Evolutionary conservation across 805 yeast species (phyloP).

Genomic region (Priceomyces carsonii): DNA sequence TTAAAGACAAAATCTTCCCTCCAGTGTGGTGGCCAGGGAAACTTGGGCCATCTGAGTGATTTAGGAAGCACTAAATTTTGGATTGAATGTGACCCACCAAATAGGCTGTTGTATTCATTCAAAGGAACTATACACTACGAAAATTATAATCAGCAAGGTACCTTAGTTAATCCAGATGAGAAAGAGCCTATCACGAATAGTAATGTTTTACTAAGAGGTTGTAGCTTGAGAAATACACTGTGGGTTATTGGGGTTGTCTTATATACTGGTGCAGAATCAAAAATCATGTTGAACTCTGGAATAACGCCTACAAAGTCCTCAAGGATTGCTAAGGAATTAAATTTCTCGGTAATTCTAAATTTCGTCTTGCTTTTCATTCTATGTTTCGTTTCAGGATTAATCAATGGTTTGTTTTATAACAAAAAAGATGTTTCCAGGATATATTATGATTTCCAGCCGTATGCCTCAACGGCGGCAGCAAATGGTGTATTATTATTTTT

Average conservation of each 20-base stretch:
- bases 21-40: slow-evolving; percentile 47
- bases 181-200: slow-evolving; percentile 62
- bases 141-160: slow-evolving; percentile 32
- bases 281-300: slow-evolving; percentile 78
- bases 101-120: slow-evolving; percentile 60
- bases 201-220: slow-evolving; percentile 70
- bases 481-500: slow-evolving; percentile 70
- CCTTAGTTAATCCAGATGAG: slow-evolving; percentile 33
- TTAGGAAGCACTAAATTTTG: slow-evolving; percentile 57
- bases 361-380: slow-evolving; percentile 60
- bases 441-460: slow-evolving; percentile 62
- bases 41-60: slow-evolving; percentile 56
- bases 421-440: slow-evolving; percentile 44
- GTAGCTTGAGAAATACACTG: slow-evolving; percentile 69
- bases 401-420: slow-evolving; percentile 66
- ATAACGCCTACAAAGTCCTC: slow-evolving; percentile 74
- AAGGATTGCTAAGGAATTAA: slow-evolving; percentile 63
- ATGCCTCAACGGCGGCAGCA: slow-evolving; percentile 57
- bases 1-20: slow-evolving; percentile 60
- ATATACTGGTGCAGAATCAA: slow-evolving; percentile 77
- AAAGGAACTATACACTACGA: slow-evolving; percentile 65
- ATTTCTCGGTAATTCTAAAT: slow-evolving; percentile 64
- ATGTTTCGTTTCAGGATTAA: slow-evolving; percentile 68
- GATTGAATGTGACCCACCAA: slow-evolving; percentile 75
- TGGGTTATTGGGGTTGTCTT: slow-evolving; percentile 75